Evolutionary conservation across 2,329 filamentous ascomycete species (phyloP), one percentile per base, ranked within the genome.

Genomic region (Cladosporium sphaerospermum): DNA sequence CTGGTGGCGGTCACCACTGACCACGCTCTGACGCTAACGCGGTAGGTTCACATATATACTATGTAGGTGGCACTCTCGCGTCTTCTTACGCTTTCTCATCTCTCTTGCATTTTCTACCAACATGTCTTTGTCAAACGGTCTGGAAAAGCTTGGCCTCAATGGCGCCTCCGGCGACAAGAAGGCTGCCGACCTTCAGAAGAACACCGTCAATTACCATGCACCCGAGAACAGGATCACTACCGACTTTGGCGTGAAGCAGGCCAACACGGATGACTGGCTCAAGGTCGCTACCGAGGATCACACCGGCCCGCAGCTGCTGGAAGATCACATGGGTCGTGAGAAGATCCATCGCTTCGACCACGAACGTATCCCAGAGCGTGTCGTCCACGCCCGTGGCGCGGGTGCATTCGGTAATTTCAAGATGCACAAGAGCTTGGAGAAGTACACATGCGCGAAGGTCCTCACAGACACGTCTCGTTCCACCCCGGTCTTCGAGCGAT

Each of bases 281-380:
- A 82, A 80, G 49, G 77, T 85, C 4, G 78, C 74, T 23, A 82
- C 73, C 34, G 76, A 82, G 3, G 78, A 87, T 44, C 74, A 82
- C 52, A 82, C 77, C 2, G 88, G 88, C 0, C 86, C 88, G 0
- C 68, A 70, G 62, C 72, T 91, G 0, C 67, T 93, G 2, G 88
- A 93, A 64, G 88, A 93, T 58, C 75, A 79, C 9, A 83, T 88
- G 62, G 82, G 71, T 0, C 77, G 88, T 10, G 88, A 93, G 67
- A 90, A 87, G 82, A 85, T 86, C 37, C 80, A 83, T 67, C 83
- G 85, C 28, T 91, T 93, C 63, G 88, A 92, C 55, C 87, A 88
- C 62, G 83, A 86, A 62, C 77, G 83, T 46, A 85, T 86, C 54
- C 83, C 83, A 2, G 83, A 86, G 64, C 75, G 82, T 58, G 83